Evolutionary conservation across 2,329 filamentous ascomycete genomes (phyloP).

Genomic region (Amphichorda felina): DNA sequence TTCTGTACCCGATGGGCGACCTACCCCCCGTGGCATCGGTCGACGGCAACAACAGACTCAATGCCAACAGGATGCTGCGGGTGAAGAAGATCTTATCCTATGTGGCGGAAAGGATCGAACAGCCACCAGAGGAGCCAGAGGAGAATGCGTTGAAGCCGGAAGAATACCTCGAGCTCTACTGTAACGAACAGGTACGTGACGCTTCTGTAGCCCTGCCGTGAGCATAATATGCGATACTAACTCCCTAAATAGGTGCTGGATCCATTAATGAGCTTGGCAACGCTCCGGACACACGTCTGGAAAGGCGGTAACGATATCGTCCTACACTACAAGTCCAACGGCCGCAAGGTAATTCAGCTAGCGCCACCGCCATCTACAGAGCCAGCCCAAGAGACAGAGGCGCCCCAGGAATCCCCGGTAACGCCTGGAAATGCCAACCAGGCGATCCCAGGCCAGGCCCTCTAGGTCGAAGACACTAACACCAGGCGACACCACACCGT

Average conservation of each 20-base stretch:
- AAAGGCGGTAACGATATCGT: constrained; percentile 88
- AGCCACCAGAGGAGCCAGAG: constrained; percentile 46
- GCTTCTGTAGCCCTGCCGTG: not conserved
- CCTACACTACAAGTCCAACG: constrained; percentile 84
- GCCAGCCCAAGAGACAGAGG: constrained; percentile 1
- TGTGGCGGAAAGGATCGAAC: constrained; percentile 82
- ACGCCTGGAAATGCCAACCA: not conserved
- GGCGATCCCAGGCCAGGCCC: too few species aligned
- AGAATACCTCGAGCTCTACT: constrained; percentile 91
- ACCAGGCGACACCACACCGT: too few species aligned
- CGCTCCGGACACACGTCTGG: constrained; percentile 85
- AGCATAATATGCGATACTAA: not conserved
- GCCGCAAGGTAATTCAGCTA: constrained; percentile 53
- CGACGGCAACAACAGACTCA: constrained; percentile 81
- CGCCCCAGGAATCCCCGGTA: constrained; percentile 6
- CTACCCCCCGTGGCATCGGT: constrained; percentile 63
- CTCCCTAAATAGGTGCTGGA: constrained; percentile 43
- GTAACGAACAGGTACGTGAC: constrained; percentile 66
- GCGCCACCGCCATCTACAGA: constrained; percentile 9
- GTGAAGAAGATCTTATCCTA: constrained; percentile 92
- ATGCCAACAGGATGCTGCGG: constrained; percentile 92
- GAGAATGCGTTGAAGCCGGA: constrained; percentile 61
- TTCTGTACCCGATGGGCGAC: constrained; percentile 67
- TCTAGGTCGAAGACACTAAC: too few species aligned
- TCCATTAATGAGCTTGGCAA: constrained; percentile 84